Evolutionary conservation across 106 monocot genomes (phyloP).

Genomic region (Vanilla planifolia): DNA sequence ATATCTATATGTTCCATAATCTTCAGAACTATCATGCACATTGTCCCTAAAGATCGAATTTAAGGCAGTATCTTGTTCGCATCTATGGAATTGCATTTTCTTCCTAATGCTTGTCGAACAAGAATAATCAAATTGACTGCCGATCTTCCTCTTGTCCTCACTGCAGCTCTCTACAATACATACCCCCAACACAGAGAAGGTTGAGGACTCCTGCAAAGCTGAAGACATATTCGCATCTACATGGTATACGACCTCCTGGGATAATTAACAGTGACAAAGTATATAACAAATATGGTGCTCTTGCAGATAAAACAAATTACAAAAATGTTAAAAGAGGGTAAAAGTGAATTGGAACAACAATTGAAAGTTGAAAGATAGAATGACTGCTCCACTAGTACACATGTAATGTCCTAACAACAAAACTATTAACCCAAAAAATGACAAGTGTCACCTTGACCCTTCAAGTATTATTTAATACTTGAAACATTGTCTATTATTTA

Average conservation of each 20-base stretch:
- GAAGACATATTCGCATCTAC: constrained; percentile 45
- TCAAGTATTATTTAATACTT: too few relatives aligned
- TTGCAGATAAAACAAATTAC: neutral
- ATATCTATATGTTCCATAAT: constrained; percentile 20
- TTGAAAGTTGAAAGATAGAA: too few relatives aligned
- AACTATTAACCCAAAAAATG: too few relatives aligned
- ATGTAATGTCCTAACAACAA: neutral
- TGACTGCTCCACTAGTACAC: too few relatives aligned
- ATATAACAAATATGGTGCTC: neutral
- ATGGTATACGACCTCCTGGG: constrained; percentile 45
- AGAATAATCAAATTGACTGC: constrained; percentile 1
- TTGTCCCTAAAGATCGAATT: neutral
- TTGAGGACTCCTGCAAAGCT: constrained; percentile 36
- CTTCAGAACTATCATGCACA: constrained; percentile 7
- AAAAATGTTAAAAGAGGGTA: constrained; percentile 1
- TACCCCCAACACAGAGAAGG: constrained; percentile 51
- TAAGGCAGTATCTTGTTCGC: constrained; percentile 5
- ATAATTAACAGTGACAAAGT: neutral
- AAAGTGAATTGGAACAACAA: neutral
- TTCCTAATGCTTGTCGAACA: neutral
- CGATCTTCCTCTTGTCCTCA: constrained; percentile 5
- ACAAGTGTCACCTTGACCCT: too few relatives aligned
- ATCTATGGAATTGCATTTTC: constrained; percentile 3
- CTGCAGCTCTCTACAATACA: constrained; percentile 12
- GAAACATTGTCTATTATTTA: too few relatives aligned